Evolutionary conservation across 352 stramenopile genomes (phyloP).

Genomic region (Globisporangium polare): DNA sequence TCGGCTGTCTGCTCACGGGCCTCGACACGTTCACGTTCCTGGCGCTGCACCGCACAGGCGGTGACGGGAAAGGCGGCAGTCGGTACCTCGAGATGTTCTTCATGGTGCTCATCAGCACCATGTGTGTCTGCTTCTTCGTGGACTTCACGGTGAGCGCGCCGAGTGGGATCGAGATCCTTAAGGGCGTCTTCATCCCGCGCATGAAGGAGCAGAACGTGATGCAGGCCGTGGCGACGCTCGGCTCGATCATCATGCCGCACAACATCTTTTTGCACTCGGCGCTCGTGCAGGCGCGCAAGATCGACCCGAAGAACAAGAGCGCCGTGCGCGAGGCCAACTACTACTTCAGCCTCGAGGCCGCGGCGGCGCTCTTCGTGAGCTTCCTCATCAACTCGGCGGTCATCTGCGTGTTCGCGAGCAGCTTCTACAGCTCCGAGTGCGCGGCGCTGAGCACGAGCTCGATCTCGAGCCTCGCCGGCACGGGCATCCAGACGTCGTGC

Average conservation of each 20-base stretch:
- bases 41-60: conserved; percentile 85
- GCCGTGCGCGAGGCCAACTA: conserved; percentile 83
- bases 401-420: conserved; percentile 89
- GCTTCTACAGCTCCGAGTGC: conserved; percentile 84
- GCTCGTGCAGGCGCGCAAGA: conserved; percentile 55
- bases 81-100: conserved; percentile 88
- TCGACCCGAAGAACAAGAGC: conserved; percentile 31
- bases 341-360: conserved; percentile 93
- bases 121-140: conserved; percentile 92
- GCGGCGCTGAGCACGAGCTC: conserved; percentile 41
- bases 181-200: conserved; percentile 80
- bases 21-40: conserved; percentile 95
- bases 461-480: conserved; percentile 44
- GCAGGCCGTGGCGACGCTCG: conserved; percentile 89
- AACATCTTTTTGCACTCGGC: conserved; percentile 92
- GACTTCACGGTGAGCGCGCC: conserved; percentile 83
- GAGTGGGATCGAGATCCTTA: conserved; percentile 61
- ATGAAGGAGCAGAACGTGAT: conserved; percentile 73
- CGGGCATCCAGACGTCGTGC: conserved; percentile 63
- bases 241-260: conserved; percentile 94
- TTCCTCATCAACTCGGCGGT: conserved; percentile 96
- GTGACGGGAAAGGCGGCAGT: conserved; percentile 18
- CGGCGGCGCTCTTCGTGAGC: conserved; percentile 89
- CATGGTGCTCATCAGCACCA: conserved; percentile 88
- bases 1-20: conserved; percentile 82